phyloP scores from a whole-genome alignment of 140 eudicot genomes.

The Bidens hawaiensis region DNA sequence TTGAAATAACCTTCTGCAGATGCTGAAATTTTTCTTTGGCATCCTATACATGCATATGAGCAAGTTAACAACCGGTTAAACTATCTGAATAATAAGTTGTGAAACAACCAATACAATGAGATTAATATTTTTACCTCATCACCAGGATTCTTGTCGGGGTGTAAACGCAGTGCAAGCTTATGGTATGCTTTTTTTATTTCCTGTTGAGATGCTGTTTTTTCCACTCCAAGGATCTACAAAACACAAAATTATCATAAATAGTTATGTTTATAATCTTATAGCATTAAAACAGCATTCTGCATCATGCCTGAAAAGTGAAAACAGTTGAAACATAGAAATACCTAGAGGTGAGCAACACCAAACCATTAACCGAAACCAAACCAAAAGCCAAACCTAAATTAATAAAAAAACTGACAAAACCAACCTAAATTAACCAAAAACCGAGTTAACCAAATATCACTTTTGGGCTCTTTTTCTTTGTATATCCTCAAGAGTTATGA shows the following conservation, averaged over 20 bases:
- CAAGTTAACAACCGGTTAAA: conserved; percentile 5
- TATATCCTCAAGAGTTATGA: too few relatives aligned
- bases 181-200: conserved; percentile 88
- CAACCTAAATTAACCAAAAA: too few relatives aligned
- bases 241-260: background rate
- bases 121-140: conserved; percentile 53
- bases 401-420: too few relatives aligned
- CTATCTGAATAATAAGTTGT: background rate
- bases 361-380: background rate
- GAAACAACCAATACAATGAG: background rate
- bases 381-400: too few relatives aligned
- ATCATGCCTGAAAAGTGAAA: background rate
- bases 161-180: conserved; percentile 80
- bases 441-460: too few relatives aligned
- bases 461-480: too few relatives aligned
- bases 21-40: conserved; percentile 97
- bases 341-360: background rate
- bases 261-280: background rate
- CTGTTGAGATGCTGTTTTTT: conserved; percentile 74
- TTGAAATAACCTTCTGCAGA: conserved; percentile 90
- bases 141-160: conserved; percentile 95
- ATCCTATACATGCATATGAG: conserved; percentile 36
- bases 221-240: conserved; percentile 83
- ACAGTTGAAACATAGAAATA: background rate
- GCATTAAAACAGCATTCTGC: background rate